A percentile compares a stretch with the other conserved stretches of the same genome.
Evolutionary conservation across 2,329 filamentous ascomycete genomes (phyloP).

Genomic region (Aureobasidium melanogenum): DNA sequence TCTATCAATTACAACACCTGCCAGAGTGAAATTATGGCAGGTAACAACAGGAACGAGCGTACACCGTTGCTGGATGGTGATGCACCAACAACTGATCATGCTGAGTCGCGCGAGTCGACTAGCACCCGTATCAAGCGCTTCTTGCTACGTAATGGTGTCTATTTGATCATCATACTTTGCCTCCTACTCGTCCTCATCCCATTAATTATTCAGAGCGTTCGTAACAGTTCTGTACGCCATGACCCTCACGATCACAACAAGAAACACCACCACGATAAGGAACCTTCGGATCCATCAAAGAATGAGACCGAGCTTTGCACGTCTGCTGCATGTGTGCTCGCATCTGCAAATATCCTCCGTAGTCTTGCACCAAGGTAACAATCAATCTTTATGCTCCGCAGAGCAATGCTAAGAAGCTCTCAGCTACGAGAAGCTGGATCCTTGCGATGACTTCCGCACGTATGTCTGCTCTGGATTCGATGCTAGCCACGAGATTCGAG

Average conservation of each 20-base stretch:
- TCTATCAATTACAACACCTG: not conserved
- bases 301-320: conserved; percentile 6
- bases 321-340: conserved; percentile 8
- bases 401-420: not conserved
- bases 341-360: conserved; percentile 6
- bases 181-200: not conserved
- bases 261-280: not conserved
- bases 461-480: conserved; percentile 11
- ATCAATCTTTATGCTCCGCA: not conserved
- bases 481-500: conserved; percentile 10
- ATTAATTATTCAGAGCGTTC: not conserved
- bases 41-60: not conserved
- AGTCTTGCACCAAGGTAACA: conserved; percentile 2
- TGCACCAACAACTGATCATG: not conserved
- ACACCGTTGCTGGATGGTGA: conserved; percentile 5
- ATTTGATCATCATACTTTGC: not conserved
- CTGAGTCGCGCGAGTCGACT: not conserved
- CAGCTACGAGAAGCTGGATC: conserved; percentile 10
- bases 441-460: conserved; percentile 11
- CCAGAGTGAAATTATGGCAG: not conserved
- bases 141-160: not conserved
- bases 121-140: not conserved
- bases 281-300: not conserved
- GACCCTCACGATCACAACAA: not conserved
- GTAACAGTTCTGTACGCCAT: not conserved